phyloP scores from a whole-genome alignment of 2,329 filamentous ascomycete species.

The Knufia fluminis region DNA sequence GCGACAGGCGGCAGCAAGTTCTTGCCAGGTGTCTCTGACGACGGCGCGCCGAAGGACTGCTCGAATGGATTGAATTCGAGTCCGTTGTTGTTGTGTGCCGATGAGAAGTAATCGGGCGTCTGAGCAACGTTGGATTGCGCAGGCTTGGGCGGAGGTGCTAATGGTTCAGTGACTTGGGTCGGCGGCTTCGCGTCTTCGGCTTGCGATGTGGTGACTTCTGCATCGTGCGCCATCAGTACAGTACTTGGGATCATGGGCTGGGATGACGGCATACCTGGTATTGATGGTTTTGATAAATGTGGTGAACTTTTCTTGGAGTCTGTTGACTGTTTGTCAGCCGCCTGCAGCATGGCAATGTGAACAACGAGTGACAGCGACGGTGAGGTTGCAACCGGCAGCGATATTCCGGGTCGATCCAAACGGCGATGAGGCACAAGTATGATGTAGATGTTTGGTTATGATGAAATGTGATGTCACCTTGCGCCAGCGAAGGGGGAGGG shows the following conservation, averaged over 20 bases:
- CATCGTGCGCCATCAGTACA: constrained; percentile 19
- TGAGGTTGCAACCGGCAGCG: constrained; percentile 1
- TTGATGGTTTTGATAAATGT: constrained; percentile 16
- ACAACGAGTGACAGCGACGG: constrained; percentile 2
- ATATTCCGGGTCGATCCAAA: constrained; percentile 3
- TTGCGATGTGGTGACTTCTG: constrained; percentile 27
- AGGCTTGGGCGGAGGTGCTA: constrained; percentile 61
- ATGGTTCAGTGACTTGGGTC: constrained; percentile 52
- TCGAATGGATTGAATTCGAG: constrained; percentile 91
- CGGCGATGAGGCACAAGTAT: constrained; percentile 1
- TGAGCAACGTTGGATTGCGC: constrained; percentile 42
- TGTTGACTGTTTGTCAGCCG: constrained; percentile 10
- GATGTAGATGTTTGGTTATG: constrained; percentile 3
- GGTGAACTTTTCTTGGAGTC: constrained; percentile 9
- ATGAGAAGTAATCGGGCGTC: constrained; percentile 61
- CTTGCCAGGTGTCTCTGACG: constrained; percentile 70
- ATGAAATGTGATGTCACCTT: constrained; percentile 10
- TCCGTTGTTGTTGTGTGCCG: constrained; percentile 41
- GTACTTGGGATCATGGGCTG: constrained; percentile 14
- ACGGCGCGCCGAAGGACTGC: constrained; percentile 69
- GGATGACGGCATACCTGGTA: constrained; percentile 14
- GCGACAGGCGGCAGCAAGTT: constrained; percentile 80
- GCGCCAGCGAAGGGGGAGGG: constrained; percentile 11
- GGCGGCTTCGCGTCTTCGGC: constrained; percentile 35
- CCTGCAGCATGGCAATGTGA: not conserved